Evolutionary conservation across 768 basidiomycete genomes (phyloP), one percentile per base, ranked within the genome.

Genomic region (Boletus rex-veris): DNA sequence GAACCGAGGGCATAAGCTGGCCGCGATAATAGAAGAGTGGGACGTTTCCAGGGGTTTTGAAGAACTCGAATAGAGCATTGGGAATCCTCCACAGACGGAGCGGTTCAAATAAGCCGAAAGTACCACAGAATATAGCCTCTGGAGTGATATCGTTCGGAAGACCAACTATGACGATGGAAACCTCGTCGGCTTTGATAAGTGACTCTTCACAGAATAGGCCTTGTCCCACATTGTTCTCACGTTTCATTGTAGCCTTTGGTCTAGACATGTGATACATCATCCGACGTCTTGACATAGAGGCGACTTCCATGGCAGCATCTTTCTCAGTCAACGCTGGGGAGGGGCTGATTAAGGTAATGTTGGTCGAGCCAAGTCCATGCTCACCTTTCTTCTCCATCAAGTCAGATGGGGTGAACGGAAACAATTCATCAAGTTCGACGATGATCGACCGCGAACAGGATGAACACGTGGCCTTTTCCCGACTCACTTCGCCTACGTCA

Each of bases 121-220:
- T 60, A 7, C 59, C 60, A 28, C 53, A 57, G 39, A 60, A 60
- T 24, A 54, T n/a, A 15, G 50, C 16, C 21, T 55, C 59, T 24
- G 49, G 58, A 31, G 48, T 58, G 35, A 53, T 42, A 38, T 57
- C 51, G 14, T 18, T 50, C 19, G 57, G 47, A 31, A 63, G 52
- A n/a, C 57, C 61, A n/a, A 62, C 36, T 38, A 62, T 42, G 4
- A 50, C 52, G 19, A 63, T 58, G 18, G 54, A 50, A 40, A 63
- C 61, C 24, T 62, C 60, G 30, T 62, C 60, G 9, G 46, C 31
- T 26, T n/a, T 33, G 36, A 58, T 35, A 6, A 51, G 16, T 6
- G 57, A 31, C n/a, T 52, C 45, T 52, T 63, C 51, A 21, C 40
- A 40, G 47, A 55, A 52, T 18, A 60, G 45, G 28, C 43, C 48